These are phyloP conservation scores for Solanum appendiculatum DNA, from an alignment of 257 asterid species.

Conservation along the genomic window DNA sequence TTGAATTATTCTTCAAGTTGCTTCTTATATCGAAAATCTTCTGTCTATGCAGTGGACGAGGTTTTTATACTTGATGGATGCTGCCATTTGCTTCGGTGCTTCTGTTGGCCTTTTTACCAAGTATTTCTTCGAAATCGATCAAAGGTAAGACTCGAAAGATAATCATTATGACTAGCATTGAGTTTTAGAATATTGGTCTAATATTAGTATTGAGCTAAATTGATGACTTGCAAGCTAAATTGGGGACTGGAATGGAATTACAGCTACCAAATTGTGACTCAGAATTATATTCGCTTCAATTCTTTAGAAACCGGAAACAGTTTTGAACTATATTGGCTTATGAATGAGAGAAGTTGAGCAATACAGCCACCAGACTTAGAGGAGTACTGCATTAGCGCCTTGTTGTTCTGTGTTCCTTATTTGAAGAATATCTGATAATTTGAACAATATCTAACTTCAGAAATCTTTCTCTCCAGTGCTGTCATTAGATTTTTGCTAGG, in stretches of 20 bases:
- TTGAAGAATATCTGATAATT: too few species aligned
- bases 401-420: not conserved
- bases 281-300: too few species aligned
- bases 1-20: not conserved
- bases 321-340: not conserved
- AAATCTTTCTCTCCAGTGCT: not conserved
- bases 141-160: not conserved
- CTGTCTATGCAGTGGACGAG: not conserved
- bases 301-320: not conserved
- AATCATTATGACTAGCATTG: not conserved
- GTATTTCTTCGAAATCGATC: not conserved
- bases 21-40: not conserved
- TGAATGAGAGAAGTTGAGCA: not conserved
- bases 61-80: not conserved
- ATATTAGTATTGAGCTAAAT: not conserved
- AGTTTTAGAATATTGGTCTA: not conserved
- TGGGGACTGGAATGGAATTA: too few species aligned
- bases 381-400: too few species aligned
- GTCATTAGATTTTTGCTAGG: not conserved
- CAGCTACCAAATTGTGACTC: too few species aligned
- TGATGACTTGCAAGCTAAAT: too few species aligned
- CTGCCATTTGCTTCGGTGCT: not conserved
- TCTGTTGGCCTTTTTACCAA: not conserved
- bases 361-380: not conserved
- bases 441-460: not conserved